These are phyloP conservation scores for Prunus padus DNA, from an alignment of 306 rosid species.

Conservation along the genomic window DNA sequence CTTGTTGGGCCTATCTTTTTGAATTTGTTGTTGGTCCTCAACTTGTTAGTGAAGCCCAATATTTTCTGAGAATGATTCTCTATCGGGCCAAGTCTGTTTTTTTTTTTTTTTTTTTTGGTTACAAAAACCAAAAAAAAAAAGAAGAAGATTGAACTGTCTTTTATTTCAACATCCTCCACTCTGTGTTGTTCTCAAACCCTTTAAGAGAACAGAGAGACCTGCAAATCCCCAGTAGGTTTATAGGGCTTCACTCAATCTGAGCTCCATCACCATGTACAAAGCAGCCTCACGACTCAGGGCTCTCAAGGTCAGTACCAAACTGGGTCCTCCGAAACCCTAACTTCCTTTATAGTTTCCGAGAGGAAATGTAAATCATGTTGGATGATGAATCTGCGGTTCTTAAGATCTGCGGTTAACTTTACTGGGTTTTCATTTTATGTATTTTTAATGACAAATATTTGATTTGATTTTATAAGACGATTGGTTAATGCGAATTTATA, in stretches of 20 bases:
- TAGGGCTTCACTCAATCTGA: conserved; percentile 29
- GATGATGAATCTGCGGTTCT: background rate
- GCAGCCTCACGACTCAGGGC: conserved; percentile 63
- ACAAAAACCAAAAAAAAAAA: background rate
- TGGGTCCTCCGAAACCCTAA: conserved; percentile 5
- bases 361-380: background rate
- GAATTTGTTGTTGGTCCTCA: too few relatives aligned
- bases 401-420: conserved; percentile 20
- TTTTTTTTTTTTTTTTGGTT: too few relatives aligned
- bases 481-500: background rate
- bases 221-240: conserved; percentile 6
- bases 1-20: too few relatives aligned
- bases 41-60: background rate
- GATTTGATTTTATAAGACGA: background rate
- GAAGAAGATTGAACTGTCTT: background rate
- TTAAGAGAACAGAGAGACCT: background rate
- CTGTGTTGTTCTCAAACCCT: background rate
- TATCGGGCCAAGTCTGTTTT: background rate
- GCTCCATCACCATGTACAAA: conserved; percentile 52
- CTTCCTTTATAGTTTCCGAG: background rate
- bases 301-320: conserved; percentile 60
- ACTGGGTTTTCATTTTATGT: background rate
- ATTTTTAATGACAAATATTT: background rate
- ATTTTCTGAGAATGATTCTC: background rate
- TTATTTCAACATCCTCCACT: background rate